Percentiles rank a stretch among this genome's conserved stretches.
Conservation (phyloP, 495 filamentous ascomycete genomes). For the Neurospora pannonica region DNA sequence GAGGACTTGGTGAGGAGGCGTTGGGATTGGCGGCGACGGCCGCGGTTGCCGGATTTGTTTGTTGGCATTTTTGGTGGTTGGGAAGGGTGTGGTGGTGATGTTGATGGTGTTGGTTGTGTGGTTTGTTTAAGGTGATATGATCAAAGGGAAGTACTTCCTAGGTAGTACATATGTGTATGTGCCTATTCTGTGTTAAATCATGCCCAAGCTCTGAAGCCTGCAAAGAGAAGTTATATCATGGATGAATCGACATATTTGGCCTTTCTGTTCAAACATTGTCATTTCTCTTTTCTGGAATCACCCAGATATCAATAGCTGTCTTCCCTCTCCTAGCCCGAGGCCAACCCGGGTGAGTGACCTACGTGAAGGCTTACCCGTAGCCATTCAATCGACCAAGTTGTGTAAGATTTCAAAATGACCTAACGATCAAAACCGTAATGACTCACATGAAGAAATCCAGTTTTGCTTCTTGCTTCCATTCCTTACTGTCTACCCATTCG, state of each 20-base stretch:
- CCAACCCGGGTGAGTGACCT: background rate
- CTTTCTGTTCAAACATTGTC: background rate
- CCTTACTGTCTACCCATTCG: background rate
- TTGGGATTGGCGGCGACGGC: background rate
- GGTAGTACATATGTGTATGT: too few species aligned
- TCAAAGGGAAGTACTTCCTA: conserved; percentile 28
- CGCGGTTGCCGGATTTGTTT: background rate
- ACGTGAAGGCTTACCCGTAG: background rate
- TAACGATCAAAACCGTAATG: background rate
- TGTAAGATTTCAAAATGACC: background rate
- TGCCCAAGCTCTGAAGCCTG: too few species aligned
- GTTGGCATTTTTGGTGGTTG: background rate
- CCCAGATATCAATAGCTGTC: background rate
- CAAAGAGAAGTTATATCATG: too few species aligned
- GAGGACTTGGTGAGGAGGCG: background rate
- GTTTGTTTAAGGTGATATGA: conserved; percentile 41
- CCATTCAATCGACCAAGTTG: background rate
- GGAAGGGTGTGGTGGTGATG: conserved; percentile 50
- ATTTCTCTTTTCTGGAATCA: background rate
- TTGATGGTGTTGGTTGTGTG: conserved; percentile 51
- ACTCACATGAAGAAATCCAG: background rate
- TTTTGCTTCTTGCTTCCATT: background rate
- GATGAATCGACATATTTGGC: conserved; percentile 24
- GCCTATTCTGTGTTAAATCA: too few species aligned
- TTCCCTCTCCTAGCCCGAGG: background rate